Evolutionary conservation across 768 basidiomycete genomes (phyloP), one percentile per base, ranked within the genome.

Genomic region (Lyophyllum shimeji): DNA sequence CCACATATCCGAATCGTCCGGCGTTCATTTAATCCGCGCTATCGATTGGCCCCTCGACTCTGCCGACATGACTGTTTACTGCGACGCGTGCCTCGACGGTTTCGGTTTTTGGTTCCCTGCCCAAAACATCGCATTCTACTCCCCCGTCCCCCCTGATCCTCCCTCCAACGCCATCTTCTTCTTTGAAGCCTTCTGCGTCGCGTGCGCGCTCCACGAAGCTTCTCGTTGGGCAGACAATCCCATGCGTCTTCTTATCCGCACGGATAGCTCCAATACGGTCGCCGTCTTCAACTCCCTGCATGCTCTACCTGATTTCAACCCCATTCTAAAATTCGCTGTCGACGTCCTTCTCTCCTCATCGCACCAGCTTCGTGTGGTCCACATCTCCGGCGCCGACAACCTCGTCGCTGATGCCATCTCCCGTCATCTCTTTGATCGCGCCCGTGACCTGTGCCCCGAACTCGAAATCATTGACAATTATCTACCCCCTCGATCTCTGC

Each of bases 101-200:
- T 0, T 74, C 0, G 71, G 59, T 0, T 66, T 72, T 18, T 73
- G 64, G 57, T 65, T 60, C 13, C 67, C 66, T 0, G 20, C 21
- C 0, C 7, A 44, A 0, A 43, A 42, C 4, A 3, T 60, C 0
- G 67, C 55, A 0, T 67, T 59, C 37, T 63, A 68, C 34, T 39
- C 57, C 2, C 15, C 37, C 1, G 46, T 48, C 12, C 59, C 44
- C 0, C 7, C 27, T 17, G 24, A 52, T 24, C 43, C 50, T 2
- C 51, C 45, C 15, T 5, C 15, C 50, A 33, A 51, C 5, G 21
- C 34, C 12, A 73, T 71, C 18, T 69, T 72, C 50, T 69, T 47
- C 37, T 57, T 59, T 17, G 67, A 74, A 50, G 69, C 70, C 0
- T 49, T 68, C 4, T 51, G 60, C n/a, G 63, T 70, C 20, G 48